phyloP scores from a whole-genome alignment of 2,329 filamentous ascomycete genomes.

The Aureobasidium subglaciale region DNA sequence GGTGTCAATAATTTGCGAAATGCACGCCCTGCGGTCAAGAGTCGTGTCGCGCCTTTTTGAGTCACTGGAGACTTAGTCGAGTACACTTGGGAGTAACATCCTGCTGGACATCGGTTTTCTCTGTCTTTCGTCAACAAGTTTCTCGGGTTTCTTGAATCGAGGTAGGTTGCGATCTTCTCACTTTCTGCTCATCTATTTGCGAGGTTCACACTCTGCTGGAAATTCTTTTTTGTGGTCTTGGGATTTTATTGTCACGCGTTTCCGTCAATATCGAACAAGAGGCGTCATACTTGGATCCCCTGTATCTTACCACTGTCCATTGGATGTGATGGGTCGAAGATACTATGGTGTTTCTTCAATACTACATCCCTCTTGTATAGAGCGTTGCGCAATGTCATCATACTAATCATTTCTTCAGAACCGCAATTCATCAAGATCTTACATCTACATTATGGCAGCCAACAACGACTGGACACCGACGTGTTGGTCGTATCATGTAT shows the following conservation, averaged over 20 bases:
- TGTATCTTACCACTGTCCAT: neutral
- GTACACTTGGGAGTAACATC: too few relatives aligned
- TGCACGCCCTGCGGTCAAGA: neutral
- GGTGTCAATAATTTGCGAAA: conserved; percentile 7
- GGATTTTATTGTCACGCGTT: conserved; percentile 10
- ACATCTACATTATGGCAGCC: conserved; percentile 6
- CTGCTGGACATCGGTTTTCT: too few relatives aligned
- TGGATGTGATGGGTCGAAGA: too few relatives aligned
- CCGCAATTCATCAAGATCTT: neutral
- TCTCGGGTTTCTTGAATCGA: too few relatives aligned
- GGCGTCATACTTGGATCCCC: neutral
- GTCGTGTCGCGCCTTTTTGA: too few relatives aligned
- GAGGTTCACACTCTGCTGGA: neutral
- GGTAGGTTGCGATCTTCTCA: neutral
- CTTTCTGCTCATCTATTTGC: neutral
- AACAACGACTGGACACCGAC: conserved; percentile 32
- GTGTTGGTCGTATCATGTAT: conserved; percentile 26
- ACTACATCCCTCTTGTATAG: too few relatives aligned
- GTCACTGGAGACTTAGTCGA: too few relatives aligned
- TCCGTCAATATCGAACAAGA: conserved; percentile 3
- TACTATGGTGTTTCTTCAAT: too few relatives aligned
- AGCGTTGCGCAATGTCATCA: too few relatives aligned
- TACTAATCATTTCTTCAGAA: neutral
- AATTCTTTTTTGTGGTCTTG: conserved; percentile 3
- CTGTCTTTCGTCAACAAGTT: too few relatives aligned